A percentile compares a stretch with the other conserved stretches of the same genome.
phyloP scores from a whole-genome alignment of 2,329 filamentous ascomycete genomes.

The Verticillium albo-atrum region DNA sequence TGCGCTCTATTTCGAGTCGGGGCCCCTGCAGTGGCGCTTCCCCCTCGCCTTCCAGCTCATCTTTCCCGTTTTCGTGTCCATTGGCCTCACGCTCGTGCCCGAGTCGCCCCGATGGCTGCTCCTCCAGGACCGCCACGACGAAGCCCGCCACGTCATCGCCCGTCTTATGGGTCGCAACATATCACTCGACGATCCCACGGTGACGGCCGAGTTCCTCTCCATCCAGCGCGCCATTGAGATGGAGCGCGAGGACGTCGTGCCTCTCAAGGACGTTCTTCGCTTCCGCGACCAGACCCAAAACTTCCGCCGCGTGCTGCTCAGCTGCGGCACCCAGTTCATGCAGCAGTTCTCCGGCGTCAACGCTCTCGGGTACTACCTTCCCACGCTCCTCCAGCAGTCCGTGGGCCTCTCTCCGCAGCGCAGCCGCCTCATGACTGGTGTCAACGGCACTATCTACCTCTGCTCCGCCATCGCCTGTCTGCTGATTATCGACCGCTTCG shows the following conservation, averaged over 20 bases:
- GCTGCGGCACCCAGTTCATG: slow-evolving; percentile 43
- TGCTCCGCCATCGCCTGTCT: slow-evolving; percentile 29
- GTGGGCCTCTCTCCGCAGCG: slow-evolving; percentile 48
- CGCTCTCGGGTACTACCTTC: slow-evolving; percentile 40
- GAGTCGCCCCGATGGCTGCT: slow-evolving; percentile 51
- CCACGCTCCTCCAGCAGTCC: slow-evolving; percentile 49
- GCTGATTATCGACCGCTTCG: slow-evolving; percentile 33
- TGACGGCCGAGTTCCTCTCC: slow-evolving; percentile 27
- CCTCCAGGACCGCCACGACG: slow-evolving; percentile 47
- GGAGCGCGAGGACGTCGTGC: slow-evolving; percentile 26
- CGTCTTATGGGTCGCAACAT: slow-evolving; percentile 47
- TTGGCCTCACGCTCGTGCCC: slow-evolving; percentile 21
- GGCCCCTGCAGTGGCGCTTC: slow-evolving; percentile 30
- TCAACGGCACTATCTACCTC: slow-evolving; percentile 38
- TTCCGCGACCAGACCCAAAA: slow-evolving; percentile 31
- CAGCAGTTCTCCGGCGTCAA: slow-evolving; percentile 42
- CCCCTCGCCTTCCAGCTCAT: slow-evolving; percentile 31
- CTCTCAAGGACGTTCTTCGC: slow-evolving; percentile 26
- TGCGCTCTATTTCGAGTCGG: slow-evolving; percentile 27
- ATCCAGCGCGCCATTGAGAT: slow-evolving; percentile 29
- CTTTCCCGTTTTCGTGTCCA: slow-evolving; percentile 29
- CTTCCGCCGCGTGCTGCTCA: slow-evolving; percentile 28
- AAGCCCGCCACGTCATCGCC: slow-evolving; percentile 51
- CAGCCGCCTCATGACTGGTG: slow-evolving; percentile 50
- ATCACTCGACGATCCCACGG: slow-evolving; percentile 17